phyloP scores from a whole-genome alignment of 331 rosid genomes.

The Quercus lobata region DNA sequence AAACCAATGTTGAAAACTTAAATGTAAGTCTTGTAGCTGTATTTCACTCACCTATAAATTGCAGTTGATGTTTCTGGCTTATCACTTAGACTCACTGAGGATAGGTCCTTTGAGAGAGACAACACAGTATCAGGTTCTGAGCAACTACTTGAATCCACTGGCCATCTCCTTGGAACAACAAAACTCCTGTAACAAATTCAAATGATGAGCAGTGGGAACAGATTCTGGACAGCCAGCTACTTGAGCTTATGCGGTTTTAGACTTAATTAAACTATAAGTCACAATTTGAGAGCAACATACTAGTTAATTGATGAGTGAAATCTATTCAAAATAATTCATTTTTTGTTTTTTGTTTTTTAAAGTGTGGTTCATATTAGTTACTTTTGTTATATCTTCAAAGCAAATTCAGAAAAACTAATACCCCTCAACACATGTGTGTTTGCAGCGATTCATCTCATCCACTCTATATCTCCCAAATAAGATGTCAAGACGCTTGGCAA shows the following conservation, averaged over 20 bases:
- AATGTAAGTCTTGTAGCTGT: too few species aligned
- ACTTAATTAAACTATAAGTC: neutral
- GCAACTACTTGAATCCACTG: neutral
- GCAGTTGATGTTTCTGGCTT: slow-evolving; percentile 1
- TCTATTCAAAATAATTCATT: neutral
- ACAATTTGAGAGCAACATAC: neutral
- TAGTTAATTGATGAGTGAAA: neutral
- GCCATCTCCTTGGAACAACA: slow-evolving; percentile 26
- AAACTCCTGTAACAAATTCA: slow-evolving; percentile 25
- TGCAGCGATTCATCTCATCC: slow-evolving; percentile 37
- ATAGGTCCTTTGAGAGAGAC: slow-evolving; percentile 21
- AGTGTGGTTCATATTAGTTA: too few species aligned
- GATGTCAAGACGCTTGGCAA: slow-evolving; percentile 17
- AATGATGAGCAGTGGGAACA: neutral
- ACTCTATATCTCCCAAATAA: slow-evolving; percentile 19
- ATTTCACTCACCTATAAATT: neutral
- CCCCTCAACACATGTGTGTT: slow-evolving; percentile 29
- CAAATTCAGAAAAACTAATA: slow-evolving; percentile 9
- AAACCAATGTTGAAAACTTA: too few species aligned
- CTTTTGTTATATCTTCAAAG: neutral
- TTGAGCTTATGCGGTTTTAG: neutral
- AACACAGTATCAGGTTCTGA: slow-evolving; percentile 19
- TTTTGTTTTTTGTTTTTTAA: too few species aligned
- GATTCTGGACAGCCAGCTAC: neutral
- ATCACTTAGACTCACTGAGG: slow-evolving; percentile 23